Base-by-base conservation (phyloP, 2,329 filamentous ascomycete genomes). In the Grosmannia serpens region DNA sequence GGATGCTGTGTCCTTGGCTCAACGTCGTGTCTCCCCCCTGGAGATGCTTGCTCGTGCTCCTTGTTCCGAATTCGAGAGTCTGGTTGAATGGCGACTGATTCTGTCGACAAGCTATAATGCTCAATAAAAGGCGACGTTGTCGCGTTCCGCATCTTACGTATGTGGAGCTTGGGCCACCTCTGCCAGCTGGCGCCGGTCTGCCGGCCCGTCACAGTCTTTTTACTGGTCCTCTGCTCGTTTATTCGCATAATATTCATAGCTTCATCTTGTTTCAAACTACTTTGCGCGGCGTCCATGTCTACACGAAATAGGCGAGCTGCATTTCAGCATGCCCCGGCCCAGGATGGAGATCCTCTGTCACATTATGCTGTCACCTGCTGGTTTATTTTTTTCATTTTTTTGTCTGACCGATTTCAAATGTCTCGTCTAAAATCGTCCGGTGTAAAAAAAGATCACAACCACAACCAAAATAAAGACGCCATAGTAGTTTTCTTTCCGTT, bases 401-500 rank as follows among this genome's bases (percentile, higher is more conserved):
- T 51, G 24, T 55, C 35, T 55, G 44, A 55, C 51, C 27, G 51
- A 55, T 58, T 58, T 58, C 49, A 41, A 41, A 56, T 58, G 52
- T 56, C 38, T 55, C 44, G 44, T 55, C 49, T 60, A 57, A 58
- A 57, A 58, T 53, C 58, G 51, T 60, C 38, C 50, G 55, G 55
- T 47, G 57, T 53, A 52, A 57, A 59, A 55, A 54, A 51, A 49
- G 22, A 38, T 31, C 56, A 53, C 58, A 58, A 56, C 58, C 60
- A 58, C 60, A 58, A 60, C 47, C 55, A 59, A 57, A 60, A 53
- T 27, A 55, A 58, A 57, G 58, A 60, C 55, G 55, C 55, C 55
- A 57, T 52, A 46, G 38, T 24, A 44, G 22, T 38, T 53, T 57
- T 29, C 26, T 41, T 29, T 31, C 53, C 52, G 38, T 47, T 29